Percentiles rank a stretch among this genome's conserved stretches.
Conservation (phyloP, 169 alveolate species). For the Cytauxzoon felis region DNA sequence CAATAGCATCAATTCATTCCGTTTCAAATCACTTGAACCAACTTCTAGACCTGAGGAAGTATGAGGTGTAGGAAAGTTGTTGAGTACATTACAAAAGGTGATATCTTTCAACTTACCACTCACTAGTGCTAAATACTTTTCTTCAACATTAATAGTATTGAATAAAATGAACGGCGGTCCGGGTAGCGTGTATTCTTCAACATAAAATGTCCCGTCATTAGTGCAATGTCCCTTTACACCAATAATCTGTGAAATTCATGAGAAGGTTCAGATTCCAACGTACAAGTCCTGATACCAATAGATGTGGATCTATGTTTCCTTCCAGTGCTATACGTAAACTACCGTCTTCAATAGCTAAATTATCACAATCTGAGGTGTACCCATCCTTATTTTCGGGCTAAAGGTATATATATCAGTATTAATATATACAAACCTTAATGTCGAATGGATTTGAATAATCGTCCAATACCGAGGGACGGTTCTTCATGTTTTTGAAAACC, state of each 20-base stretch:
- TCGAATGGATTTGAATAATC: slow-evolving; percentile 39
- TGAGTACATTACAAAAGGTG: neutral
- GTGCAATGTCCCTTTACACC: slow-evolving; percentile 40
- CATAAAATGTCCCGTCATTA: slow-evolving; percentile 39
- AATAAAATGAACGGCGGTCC: slow-evolving; percentile 20
- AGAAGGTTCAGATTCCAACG: neutral
- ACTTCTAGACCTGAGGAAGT: slow-evolving; percentile 27
- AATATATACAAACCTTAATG: slow-evolving; percentile 6
- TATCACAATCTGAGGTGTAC: slow-evolving; percentile 53
- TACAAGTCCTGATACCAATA: slow-evolving; percentile 58
- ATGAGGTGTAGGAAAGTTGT: neutral
- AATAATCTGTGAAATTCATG: slow-evolving; percentile 12
- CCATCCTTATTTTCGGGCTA: slow-evolving; percentile 23
- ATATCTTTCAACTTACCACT: slow-evolving; percentile 20
- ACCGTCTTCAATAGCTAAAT: slow-evolving; percentile 45
- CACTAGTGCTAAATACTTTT: slow-evolving; percentile 47
- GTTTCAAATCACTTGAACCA: slow-evolving; percentile 1
- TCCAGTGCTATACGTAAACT: slow-evolving; percentile 34
- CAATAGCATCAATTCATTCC: slow-evolving; percentile 38
- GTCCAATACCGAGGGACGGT: slow-evolving; percentile 59
- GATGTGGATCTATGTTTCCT: slow-evolving; percentile 51
- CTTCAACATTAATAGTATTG: slow-evolving; percentile 24
- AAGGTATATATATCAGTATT: neutral
- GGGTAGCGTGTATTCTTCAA: slow-evolving; percentile 56
- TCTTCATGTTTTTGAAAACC: slow-evolving; percentile 59